A percentile compares a stretch with the other conserved stretches of the same genome.
Conservation (phyloP, 805 yeast species). For the Candida hungchunana region DNA sequence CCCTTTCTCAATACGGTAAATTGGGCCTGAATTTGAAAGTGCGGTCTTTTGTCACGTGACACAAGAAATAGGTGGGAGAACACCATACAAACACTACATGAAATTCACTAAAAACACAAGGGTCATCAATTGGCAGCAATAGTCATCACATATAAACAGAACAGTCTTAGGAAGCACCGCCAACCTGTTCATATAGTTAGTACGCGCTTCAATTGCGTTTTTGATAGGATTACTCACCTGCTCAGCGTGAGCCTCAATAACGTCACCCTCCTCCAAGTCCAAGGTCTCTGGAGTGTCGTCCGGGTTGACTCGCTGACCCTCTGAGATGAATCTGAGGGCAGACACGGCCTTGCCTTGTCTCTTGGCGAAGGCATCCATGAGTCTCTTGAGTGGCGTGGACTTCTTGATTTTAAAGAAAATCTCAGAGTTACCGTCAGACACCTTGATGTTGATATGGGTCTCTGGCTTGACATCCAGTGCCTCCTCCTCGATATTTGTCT, state of each 20-base stretch:
- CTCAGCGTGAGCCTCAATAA: slow-evolving; percentile 95
- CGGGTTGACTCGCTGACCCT: slow-evolving; percentile 85
- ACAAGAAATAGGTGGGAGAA: no score
- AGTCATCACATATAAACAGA: no score
- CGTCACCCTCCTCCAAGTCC: slow-evolving; percentile 93
- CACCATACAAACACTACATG: no score
- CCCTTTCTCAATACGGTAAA: no score
- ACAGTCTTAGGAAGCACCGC: slow-evolving; percentile 13
- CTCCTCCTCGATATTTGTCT: slow-evolving; percentile 31
- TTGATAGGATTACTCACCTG: slow-evolving; percentile 65
- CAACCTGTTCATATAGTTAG: slow-evolving; percentile 18
- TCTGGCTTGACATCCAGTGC: slow-evolving; percentile 52
- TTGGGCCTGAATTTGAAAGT: no score
- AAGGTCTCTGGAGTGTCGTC: slow-evolving; percentile 90
- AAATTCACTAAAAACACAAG: not conserved
- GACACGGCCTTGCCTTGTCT: slow-evolving; percentile 89
- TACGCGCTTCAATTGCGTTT: no score
- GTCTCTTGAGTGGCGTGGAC: slow-evolving; percentile 85
- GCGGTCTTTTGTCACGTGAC: no score
- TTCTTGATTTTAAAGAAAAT: slow-evolving; percentile 93
- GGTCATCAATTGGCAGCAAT: not conserved
- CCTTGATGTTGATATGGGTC: slow-evolving; percentile 89
- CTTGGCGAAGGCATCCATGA: slow-evolving; percentile 97
- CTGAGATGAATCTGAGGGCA: slow-evolving; percentile 83
- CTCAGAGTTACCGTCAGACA: slow-evolving; percentile 90